phyloP scores from a whole-genome alignment of 2,329 filamentous ascomycete species.

The Colletotrichum melonis region DNA sequence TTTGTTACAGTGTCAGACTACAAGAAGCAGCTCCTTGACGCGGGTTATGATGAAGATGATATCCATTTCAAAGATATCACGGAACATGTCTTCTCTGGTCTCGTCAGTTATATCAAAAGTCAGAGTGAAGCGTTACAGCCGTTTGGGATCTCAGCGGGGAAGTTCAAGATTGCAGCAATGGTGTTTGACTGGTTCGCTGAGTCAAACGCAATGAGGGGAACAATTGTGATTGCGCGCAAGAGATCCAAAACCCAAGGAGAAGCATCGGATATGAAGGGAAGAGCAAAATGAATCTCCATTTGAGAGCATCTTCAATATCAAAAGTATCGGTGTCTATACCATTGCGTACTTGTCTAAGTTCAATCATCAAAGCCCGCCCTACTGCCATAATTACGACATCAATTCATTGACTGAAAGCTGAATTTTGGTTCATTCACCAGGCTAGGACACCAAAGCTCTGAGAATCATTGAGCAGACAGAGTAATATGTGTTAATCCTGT shows the following conservation, averaged over 20 bases:
- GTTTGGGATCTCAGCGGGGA: conserved; percentile 50
- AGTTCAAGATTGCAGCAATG: conserved; percentile 49
- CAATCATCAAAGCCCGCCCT: too few species aligned
- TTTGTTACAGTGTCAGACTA: conserved; percentile 61
- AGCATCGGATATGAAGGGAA: not conserved
- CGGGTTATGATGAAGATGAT: conserved; percentile 56
- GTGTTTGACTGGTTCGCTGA: conserved; percentile 52
- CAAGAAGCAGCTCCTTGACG: conserved; percentile 53
- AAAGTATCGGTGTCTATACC: too few species aligned
- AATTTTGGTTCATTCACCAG: too few species aligned
- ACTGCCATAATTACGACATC: too few species aligned
- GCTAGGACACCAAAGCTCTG: too few species aligned
- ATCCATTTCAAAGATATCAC: conserved; percentile 63
- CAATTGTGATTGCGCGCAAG: conserved; percentile 46
- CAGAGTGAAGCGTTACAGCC: conserved; percentile 47
- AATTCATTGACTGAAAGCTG: too few species aligned
- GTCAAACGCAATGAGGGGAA: conserved; percentile 47
- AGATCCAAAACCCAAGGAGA: not conserved
- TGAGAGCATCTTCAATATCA: too few species aligned
- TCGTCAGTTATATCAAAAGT: conserved; percentile 55
- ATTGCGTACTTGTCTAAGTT: too few species aligned
- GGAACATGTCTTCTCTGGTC: conserved; percentile 61
- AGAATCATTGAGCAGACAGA: too few species aligned
- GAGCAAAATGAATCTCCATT: too few species aligned
- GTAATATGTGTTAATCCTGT: too few species aligned